Base-by-base conservation (phyloP, 352 stramenopile species). In the Chrysophaeum taylorii region DNA sequence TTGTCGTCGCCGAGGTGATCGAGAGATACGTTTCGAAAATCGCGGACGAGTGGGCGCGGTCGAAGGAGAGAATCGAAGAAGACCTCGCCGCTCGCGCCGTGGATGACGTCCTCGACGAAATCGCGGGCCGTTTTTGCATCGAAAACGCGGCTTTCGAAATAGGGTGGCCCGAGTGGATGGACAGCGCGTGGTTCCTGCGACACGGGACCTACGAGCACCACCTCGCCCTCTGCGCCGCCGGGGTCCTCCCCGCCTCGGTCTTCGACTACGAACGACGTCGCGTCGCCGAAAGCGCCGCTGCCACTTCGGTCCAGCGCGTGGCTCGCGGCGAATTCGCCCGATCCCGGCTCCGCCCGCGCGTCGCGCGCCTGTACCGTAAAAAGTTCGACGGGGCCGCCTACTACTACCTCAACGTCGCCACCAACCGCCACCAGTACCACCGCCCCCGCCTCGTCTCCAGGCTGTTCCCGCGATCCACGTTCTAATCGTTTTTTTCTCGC, bases 361-460 rank as follows among this genome's bases (percentile, higher is more conserved):
- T 66, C 33, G 57, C 57, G 33, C 57, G 57, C 9, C 2, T 45
- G 23, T 43, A 35, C 36, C 31, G 57, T 2, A 66, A 66, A 23
- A 27, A 35, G 2, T 16, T 5, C 9, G 57, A 66, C 35, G 31
- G 16, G 12, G 14, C 4, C 33, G 29, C 33, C 31, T 25, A 33
- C 57, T 66, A 35, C 57, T 66, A 66, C 57, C 33, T 66, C 33
- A 66, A 66, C 36, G 18, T 66, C 9, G 18, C 18, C 9, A 66
- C 33, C 21, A 31, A 45, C 31, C 12, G 1, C 12, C 57, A 36
- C 33, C 4, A 33, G 14, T 31, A 66, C 27, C 1, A n/a, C 12
- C 57, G 57, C 2, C 57, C 57, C 2, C 31, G 35, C 9, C 35
- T 66, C 57, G 7, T 66, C 31, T 2, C 1, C 2, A 15, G 31